A percentile compares a stretch with the other conserved stretches of the same genome.
These are phyloP conservation scores for Leonotis leonurus DNA, from an alignment of 257 asterid species.

Conservation along the genomic window DNA sequence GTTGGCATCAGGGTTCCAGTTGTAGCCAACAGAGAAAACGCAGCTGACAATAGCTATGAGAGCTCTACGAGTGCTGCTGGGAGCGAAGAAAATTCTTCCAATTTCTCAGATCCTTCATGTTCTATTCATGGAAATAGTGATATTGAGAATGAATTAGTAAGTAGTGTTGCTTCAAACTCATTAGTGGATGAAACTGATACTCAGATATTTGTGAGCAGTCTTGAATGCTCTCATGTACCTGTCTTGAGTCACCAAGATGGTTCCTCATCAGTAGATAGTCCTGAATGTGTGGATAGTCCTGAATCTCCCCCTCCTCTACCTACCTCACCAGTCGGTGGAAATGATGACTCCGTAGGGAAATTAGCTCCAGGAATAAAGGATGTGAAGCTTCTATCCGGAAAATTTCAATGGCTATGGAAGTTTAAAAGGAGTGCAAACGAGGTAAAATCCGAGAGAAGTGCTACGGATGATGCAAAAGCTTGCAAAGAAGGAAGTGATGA, in stretches of 20 bases:
- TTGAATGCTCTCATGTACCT: constrained; percentile 11
- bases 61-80: constrained; percentile 25
- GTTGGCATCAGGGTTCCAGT: constrained; percentile 3
- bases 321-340: constrained; percentile 31
- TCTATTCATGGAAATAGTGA: constrained; percentile 29
- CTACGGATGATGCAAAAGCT: constrained; percentile 26
- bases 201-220: constrained; percentile 5
- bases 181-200: constrained; percentile 16
- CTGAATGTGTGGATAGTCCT: constrained; percentile 8
- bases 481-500: constrained; percentile 14
- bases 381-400: constrained; percentile 29
- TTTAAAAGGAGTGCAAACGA: constrained; percentile 27
- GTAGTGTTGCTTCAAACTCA: constrained; percentile 34
- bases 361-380: constrained; percentile 21
- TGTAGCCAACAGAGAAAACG: constrained; percentile 16
- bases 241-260: constrained; percentile 5
- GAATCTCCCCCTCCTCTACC: constrained; percentile 30
- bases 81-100: constrained; percentile 49
- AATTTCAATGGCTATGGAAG: constrained; percentile 42
- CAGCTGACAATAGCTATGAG: constrained; percentile 17
- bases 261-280: constrained; percentile 14
- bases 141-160: constrained; percentile 30
- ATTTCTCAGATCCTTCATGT: constrained; percentile 45
- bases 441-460: constrained; percentile 20
- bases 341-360: constrained; percentile 24